Evolutionary conservation across 1,139 yeast genomes (phyloP), one percentile per base, ranked within the genome.

Genomic region (Komagataea norvegica): DNA sequence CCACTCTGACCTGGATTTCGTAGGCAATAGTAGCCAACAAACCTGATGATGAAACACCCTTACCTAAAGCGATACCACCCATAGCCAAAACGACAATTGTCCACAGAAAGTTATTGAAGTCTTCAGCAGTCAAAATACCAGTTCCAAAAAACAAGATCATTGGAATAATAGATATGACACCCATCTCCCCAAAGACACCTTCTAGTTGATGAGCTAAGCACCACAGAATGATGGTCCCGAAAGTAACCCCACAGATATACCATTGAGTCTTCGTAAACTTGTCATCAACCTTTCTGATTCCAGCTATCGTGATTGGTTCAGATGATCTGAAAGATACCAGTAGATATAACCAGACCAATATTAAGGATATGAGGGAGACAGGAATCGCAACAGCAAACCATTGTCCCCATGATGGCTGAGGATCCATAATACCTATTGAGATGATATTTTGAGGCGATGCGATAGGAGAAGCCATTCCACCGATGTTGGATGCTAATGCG

Each of bases 401-500:
- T 56, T 85, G 84, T 11, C 84, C 81, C 97, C 97, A 89, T 13
- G 94, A 85, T 3, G 96, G 96, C 46, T 72, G 79, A 5, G 96
- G 96, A 38, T 67, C 68, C 96, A 89, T 89, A 47, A 82, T 69
- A 45, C 87, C 87, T 37, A 89, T 68, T 1, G 96, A 95, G 54
- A 89, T 79, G 47, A 89, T 85, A 59, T 89, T 89, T 58, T 89
- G 97, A 4, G 97, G 97, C 8, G 95, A 85, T 1, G 96, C 87
- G 55, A 89, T 89, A 9, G 97, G 97, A 3, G 96, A 86, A 0
- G 95, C 83, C 94, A 88, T 88, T 52, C 97, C 97, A 20, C 95
- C 96, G 41, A 89, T 70, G 56, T 89, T 87, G 5, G 95, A 83
- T 2, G 96, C 93, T 40, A 89, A 65, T 0, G 96, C 96, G 51